Conservation (phyloP, 2,329 filamentous ascomycete genomes). For the Colletotrichum trifolii region DNA sequence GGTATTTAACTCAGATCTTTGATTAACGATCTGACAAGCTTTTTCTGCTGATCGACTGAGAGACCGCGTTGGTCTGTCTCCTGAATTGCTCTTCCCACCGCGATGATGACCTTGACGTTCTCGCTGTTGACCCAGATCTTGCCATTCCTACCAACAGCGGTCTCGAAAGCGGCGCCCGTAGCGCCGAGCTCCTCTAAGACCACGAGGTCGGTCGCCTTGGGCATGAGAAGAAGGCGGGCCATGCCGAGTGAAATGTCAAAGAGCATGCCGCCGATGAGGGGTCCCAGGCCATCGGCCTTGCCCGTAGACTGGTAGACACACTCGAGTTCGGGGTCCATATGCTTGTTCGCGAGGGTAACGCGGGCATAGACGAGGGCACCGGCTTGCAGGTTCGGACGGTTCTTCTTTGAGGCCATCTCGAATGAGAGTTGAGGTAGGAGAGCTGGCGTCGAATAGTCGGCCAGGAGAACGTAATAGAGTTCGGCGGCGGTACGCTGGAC, state of each 20-base stretch:
- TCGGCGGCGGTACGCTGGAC: conserved; percentile 81
- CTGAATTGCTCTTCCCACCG: conserved; percentile 81
- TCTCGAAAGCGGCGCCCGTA: conserved; percentile 88
- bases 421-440: conserved; percentile 90
- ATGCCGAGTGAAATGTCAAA: conserved; percentile 84
- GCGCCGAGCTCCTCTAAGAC: conserved; percentile 82
- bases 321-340: conserved; percentile 90
- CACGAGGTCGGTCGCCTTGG: conserved; percentile 70
- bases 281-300: conserved; percentile 88
- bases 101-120: conserved; percentile 76
- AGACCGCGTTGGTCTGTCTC: conserved; percentile 79
- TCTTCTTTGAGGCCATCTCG: conserved; percentile 92
- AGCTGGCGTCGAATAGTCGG: conserved; percentile 71
- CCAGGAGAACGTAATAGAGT: conserved; percentile 82
- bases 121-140: conserved; percentile 91
- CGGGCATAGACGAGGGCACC: conserved; percentile 91
- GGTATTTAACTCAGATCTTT: conserved; percentile 63
- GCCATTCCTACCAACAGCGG: conserved; percentile 92
- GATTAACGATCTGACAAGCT: conserved; percentile 73
- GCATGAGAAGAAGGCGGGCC: conserved; percentile 81
- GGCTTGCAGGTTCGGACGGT: conserved; percentile 78
- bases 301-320: conserved; percentile 89
- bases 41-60: conserved; percentile 74
- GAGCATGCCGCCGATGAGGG: conserved; percentile 85
- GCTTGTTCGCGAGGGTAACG: conserved; percentile 79